Evolutionary conservation across 257 asterid species (phyloP), one percentile per base, ranked within the genome.

Genomic region (Dorcoceras hygrometricum): DNA sequence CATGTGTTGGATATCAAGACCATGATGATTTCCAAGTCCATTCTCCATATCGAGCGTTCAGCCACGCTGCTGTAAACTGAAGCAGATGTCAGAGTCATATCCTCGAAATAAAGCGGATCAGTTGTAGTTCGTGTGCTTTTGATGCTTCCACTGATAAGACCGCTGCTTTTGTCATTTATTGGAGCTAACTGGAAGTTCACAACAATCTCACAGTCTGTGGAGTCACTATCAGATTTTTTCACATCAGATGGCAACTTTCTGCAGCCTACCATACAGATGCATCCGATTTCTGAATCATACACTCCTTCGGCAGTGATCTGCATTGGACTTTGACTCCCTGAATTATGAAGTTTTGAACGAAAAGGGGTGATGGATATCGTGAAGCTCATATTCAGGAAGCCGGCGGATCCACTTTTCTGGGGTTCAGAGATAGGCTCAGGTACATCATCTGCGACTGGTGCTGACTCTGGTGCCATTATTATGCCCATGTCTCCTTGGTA

Each of bases 251-350:
- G 3, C 60, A 81, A 25, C 71, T 77, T 71, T 68, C 85, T 79
- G 77, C 93, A 89, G n/a, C 90, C 96, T 23, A 85, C 82, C 92
- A 87, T 83, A 62, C 96, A 89, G 50, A 87, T 83, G 9, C 71
- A 70, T 6, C 96, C 90, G 6, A 77, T 84, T 63, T 70, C 71
- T 5, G 63, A 39, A 79, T 79, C 59, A 56, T 89, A 87, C 14
- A 77, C 20, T 36, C 95, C 96, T 81, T 89, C 92, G 7, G 93
- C 89, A 14, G 75, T 31, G 58, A 87, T 79, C 71, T 68, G 76
- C 18, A 83, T 25, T 8, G 4, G 25, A 56, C 31, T 25, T 0
- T 53, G 23, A 43, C 51, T 16, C 4, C 2, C 19, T 16, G 51
- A 14, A 0, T 3, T 12, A 16, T 3, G 3, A 43, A 0, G 3